phyloP scores from a whole-genome alignment of 139 green algal species.

The Ettlia oleoabundans region DNA sequence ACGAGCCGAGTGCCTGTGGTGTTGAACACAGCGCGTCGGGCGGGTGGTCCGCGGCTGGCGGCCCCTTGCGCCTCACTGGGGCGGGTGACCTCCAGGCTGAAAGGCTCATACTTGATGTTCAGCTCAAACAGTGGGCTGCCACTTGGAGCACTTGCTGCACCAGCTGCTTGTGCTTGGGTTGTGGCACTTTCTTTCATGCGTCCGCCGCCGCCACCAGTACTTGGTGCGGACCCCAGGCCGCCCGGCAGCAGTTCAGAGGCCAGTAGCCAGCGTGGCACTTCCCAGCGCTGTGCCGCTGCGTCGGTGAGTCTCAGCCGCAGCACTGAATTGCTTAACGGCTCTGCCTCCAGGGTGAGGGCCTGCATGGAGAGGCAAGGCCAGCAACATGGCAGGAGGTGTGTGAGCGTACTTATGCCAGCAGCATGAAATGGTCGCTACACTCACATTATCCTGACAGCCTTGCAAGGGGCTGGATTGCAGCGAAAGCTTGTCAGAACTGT shows the following conservation, averaged over 20 bases:
- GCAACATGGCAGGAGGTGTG: neutral
- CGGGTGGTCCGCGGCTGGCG: too few relatives aligned
- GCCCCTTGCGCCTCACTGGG: neutral
- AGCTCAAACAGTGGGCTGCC: too few relatives aligned
- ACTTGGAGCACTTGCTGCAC: too few relatives aligned
- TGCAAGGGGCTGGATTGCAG: too few relatives aligned
- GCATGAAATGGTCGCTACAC: neutral
- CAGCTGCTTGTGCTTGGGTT: too few relatives aligned
- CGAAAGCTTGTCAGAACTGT: too few relatives aligned
- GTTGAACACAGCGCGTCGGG: slow-evolving; percentile 32
- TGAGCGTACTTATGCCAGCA: neutral
- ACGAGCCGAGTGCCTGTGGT: slow-evolving; percentile 41
- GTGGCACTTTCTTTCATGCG: neutral
- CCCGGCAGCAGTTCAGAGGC: slow-evolving; percentile 10
- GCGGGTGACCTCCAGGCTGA: slow-evolving; percentile 30
- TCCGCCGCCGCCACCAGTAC: too few relatives aligned
- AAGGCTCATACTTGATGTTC: slow-evolving; percentile 13
- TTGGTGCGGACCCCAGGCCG: too few relatives aligned
- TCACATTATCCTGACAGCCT: too few relatives aligned
- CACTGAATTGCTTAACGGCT: slow-evolving; percentile 1
- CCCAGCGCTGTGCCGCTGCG: slow-evolving; percentile 36
- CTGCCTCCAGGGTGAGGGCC: neutral
- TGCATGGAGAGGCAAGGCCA: neutral
- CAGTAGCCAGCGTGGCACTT: slow-evolving; percentile 43
- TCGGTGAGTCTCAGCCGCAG: slow-evolving; percentile 41